Conservation (phyloP, 768 basidiomycete species). For the Suillus ampliporus region DNA sequence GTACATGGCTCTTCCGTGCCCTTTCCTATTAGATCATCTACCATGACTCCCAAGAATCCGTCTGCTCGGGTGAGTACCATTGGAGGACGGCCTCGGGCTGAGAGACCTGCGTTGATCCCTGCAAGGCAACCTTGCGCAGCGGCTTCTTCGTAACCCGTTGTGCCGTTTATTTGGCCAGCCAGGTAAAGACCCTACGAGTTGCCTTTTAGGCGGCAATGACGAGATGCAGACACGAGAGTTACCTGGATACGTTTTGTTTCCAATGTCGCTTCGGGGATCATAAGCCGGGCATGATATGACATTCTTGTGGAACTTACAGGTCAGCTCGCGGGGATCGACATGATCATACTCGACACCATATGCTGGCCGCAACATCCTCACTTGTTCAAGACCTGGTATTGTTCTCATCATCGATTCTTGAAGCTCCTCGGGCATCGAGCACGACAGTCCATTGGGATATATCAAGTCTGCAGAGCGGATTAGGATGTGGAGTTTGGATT, state of each 20-base stretch:
- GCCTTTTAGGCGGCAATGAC: not conserved
- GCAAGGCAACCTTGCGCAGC: conserved; percentile 90
- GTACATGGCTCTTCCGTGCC: conserved; percentile 91
- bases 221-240: not conserved
- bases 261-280: conserved; percentile 60
- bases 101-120: conserved; percentile 85
- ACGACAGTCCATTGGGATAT: conserved; percentile 90
- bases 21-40: conserved; percentile 88
- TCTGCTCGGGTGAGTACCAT: conserved; percentile 82
- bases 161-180: conserved; percentile 91
- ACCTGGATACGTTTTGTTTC: conserved; percentile 87
- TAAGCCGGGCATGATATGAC: conserved; percentile 6
- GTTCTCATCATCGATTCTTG: conserved; percentile 86
- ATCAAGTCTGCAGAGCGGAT: conserved; percentile 62
- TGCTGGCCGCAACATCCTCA: conserved; percentile 81
- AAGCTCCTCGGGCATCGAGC: conserved; percentile 84
- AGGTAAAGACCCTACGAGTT: conserved; percentile 73
- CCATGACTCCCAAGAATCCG: conserved; percentile 88
- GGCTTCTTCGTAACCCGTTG: conserved; percentile 95
- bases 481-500: not conserved
- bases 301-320: conserved; percentile 51
- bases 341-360: conserved; percentile 96
- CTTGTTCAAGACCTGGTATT: conserved; percentile 84
- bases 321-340: conserved; percentile 83
- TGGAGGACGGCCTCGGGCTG: conserved; percentile 58